Evolutionary conservation across 2,329 filamentous ascomycete genomes (phyloP), one percentile per base, ranked within the genome.

Genomic region (Pyrenochaeta sp.): DNA sequence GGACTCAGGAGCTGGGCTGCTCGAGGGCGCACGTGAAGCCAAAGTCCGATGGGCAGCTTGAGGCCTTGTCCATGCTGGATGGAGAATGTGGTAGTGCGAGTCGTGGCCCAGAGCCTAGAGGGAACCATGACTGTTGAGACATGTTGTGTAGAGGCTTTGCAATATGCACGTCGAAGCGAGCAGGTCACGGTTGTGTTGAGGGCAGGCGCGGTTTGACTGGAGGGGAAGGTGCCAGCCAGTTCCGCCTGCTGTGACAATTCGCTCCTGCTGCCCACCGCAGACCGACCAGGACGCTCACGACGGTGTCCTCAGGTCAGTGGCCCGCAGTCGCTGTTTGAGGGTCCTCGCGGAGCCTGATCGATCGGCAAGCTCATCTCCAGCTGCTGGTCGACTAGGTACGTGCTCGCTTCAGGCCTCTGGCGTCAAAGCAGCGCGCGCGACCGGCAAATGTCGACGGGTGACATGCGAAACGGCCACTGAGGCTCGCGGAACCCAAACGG

Each of bases 1-100:
- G n/a, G n/a, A n/a, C n/a, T n/a, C n/a, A n/a, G n/a, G n/a, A 47
- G 47, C 48, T 59, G 55, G 55, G 32, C 34, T 28, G 39, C 34
- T 35, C 38, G 29, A 44, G 35, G 38, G 35, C 23, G 29, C 19
- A 39, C 34, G 44, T 44, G 44, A 30, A 53, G 41, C 38, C 18
- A 48, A 45, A 38, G 36, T 52, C 39, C n/a, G n/a, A n/a, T n/a
- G n/a, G n/a, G n/a, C n/a, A n/a, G n/a, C n/a, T n/a, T n/a, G n/a
- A n/a, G n/a, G n/a, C n/a, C n/a, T n/a, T n/a, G n/a, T n/a, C 38
- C 19, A 45, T 44, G 42, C 39, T 39, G 40, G 15, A 32, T 35
- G 19, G 46, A 36, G 35, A 41, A 39, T 45, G 46, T 29, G 39
- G 26, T 38, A 6, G 24, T 36, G 44, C 29, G 28, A 27, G 28